These are phyloP conservation scores for Musa beccarii DNA, from an alignment of 176 grass and related monocot genomes.

Conservation along the genomic window DNA sequence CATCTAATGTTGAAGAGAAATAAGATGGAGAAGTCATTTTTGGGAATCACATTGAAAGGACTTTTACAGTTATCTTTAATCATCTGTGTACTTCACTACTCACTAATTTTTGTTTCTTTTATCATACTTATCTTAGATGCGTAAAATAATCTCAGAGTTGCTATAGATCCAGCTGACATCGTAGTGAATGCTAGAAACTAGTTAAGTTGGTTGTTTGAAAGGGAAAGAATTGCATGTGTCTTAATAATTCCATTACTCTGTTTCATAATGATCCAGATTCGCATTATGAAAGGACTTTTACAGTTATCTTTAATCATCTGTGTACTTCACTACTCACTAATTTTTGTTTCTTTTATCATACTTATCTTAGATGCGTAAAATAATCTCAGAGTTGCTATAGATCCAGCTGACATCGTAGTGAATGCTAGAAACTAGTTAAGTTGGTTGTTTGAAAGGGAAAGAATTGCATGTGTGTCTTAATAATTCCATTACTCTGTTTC, in stretches of 20 bases:
- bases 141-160: neutral
- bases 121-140: no score
- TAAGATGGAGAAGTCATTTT: no score
- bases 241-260: neutral
- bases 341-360: no score
- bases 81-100: no score
- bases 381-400: neutral
- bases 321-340: no score
- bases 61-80: no score
- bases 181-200: neutral
- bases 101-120: no score
- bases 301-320: no score
- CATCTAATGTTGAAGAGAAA: no score
- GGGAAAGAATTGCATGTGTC: neutral
- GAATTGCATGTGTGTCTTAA: constrained; percentile 1
- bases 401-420: neutral
- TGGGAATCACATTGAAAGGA: no score
- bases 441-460: neutral
- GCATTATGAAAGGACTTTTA: constrained; percentile 15
- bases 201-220: neutral
- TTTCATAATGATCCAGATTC: constrained; percentile 50
- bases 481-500: constrained; percentile 13
- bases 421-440: neutral
- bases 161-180: neutral
- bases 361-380: neutral